Conservation (phyloP, 2,329 filamentous ascomycete species). For the Apiospora marii region DNA sequence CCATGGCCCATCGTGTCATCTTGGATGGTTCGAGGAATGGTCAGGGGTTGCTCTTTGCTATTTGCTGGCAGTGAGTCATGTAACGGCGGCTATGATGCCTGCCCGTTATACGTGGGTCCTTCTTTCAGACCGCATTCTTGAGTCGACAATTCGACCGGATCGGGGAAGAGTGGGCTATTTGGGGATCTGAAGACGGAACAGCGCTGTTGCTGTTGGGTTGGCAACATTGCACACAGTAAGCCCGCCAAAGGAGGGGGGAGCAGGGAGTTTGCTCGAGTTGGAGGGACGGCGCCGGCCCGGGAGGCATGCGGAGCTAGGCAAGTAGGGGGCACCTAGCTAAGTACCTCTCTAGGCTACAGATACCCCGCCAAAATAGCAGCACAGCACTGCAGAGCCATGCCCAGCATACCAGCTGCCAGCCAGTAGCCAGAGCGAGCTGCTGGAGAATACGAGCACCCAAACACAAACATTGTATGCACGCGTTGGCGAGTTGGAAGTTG, state of each 20-base stretch:
- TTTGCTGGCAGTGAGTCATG: not conserved
- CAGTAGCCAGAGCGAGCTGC: not conserved
- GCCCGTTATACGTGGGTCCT: not conserved
- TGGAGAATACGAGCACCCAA: not conserved
- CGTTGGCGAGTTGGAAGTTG: not conserved
- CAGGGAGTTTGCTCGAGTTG: constrained; percentile 2
- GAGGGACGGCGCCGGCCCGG: constrained; percentile 13
- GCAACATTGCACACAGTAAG: not conserved
- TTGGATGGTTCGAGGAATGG: not conserved
- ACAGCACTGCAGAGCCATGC: not conserved
- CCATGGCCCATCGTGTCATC: not conserved
- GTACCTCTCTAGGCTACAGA: not conserved
- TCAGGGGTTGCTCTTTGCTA: no score
- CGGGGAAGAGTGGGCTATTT: not conserved
- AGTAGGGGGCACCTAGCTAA: not conserved
- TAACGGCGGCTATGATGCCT: not conserved
- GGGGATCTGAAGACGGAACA: not conserved
- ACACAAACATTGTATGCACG: not conserved
- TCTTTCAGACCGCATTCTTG: not conserved
- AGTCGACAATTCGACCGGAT: not conserved
- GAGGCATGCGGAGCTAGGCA: constrained; percentile 1
- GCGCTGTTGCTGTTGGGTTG: not conserved
- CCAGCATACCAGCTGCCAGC: not conserved
- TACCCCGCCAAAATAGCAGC: not conserved
- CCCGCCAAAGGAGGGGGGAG: not conserved